A percentile compares a stretch with the other conserved stretches of the same genome.
Conservation (phyloP, 495 filamentous ascomycete genomes). For the Xylaria castorea region DNA sequence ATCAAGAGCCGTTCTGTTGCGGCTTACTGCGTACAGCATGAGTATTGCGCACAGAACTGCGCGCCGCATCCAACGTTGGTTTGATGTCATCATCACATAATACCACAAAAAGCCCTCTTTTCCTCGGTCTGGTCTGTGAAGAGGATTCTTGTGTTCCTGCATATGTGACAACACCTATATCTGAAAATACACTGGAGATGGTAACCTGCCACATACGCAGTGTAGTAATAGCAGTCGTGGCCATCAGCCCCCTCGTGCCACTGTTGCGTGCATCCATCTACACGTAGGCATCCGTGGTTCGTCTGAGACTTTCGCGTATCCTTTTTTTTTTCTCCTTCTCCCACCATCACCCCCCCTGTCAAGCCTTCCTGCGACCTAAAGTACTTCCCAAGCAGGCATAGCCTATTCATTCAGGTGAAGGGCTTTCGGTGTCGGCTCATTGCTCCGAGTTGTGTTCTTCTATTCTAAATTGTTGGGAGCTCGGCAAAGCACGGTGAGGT, state of each 20-base stretch:
- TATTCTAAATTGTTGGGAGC: not conserved
- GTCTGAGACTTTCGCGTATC: conserved; percentile 25
- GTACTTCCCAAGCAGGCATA: conserved; percentile 25
- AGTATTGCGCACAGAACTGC: conserved; percentile 4
- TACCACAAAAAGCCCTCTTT: conserved; percentile 15
- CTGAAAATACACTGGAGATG: conserved; percentile 13
- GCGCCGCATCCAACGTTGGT: conserved; percentile 9
- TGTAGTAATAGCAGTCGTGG: conserved; percentile 26
- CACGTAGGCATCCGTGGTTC: conserved; percentile 31
- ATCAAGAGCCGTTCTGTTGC: conserved; percentile 24
- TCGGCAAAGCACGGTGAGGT: conserved; percentile 8
- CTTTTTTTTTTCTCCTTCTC: conserved; percentile 25
- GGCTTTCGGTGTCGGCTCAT: not conserved
- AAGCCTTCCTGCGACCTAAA: conserved; percentile 23
- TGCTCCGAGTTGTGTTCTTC: conserved; percentile 5
- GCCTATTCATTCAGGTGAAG: conserved; percentile 6
- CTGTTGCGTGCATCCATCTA: conserved; percentile 30
- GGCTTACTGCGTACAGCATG: conserved; percentile 15
- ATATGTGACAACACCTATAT: conserved; percentile 11
- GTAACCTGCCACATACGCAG: conserved; percentile 26
- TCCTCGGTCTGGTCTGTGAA: conserved; percentile 8
- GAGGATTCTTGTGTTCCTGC: conserved; percentile 19
- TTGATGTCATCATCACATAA: conserved; percentile 29
- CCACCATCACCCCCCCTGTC: conserved; percentile 17
- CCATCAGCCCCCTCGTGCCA: conserved; percentile 25